Evolutionary conservation across 106 monocot species (phyloP).

Genomic region (Alisma plantagoaquatica): DNA sequence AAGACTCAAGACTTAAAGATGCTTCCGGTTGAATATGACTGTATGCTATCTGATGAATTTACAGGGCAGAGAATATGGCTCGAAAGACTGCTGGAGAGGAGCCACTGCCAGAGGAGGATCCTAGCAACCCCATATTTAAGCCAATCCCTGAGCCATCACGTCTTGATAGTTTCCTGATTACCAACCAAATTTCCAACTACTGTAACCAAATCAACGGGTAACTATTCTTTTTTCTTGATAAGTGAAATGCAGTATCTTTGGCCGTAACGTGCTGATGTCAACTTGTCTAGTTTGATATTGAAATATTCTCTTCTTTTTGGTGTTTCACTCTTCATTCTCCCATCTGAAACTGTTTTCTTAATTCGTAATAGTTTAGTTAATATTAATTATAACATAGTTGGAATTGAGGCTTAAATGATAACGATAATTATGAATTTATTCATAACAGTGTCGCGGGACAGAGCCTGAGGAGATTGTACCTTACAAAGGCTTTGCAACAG

Average conservation of each 20-base stretch:
- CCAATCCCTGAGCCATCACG: constrained; percentile 81
- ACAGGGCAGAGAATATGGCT: constrained; percentile 59
- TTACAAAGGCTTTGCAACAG: constrained; percentile 79
- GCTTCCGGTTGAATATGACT: too few species aligned
- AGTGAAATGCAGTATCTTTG: too few species aligned
- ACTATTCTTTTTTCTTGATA: background rate
- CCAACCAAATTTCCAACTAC: constrained; percentile 79
- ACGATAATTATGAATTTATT: background rate
- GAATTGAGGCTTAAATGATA: too few species aligned
- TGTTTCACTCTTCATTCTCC: too few species aligned
- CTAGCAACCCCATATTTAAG: constrained; percentile 73
- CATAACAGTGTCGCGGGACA: constrained; percentile 40
- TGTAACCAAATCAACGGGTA: constrained; percentile 93
- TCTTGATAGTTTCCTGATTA: constrained; percentile 69
- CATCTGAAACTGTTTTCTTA: too few species aligned
- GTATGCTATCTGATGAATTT: background rate
- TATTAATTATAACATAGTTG: too few species aligned
- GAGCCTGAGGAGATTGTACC: constrained; percentile 47
- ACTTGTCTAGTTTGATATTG: too few species aligned
- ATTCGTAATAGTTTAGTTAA: too few species aligned
- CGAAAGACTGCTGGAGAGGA: constrained; percentile 85
- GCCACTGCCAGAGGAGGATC: constrained; percentile 80
- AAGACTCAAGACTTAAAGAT: too few species aligned
- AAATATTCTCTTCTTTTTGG: too few species aligned
- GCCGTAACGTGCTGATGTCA: too few species aligned